Conservation (phyloP, 208 protist species). For the Zelonia costaricensis region DNA sequence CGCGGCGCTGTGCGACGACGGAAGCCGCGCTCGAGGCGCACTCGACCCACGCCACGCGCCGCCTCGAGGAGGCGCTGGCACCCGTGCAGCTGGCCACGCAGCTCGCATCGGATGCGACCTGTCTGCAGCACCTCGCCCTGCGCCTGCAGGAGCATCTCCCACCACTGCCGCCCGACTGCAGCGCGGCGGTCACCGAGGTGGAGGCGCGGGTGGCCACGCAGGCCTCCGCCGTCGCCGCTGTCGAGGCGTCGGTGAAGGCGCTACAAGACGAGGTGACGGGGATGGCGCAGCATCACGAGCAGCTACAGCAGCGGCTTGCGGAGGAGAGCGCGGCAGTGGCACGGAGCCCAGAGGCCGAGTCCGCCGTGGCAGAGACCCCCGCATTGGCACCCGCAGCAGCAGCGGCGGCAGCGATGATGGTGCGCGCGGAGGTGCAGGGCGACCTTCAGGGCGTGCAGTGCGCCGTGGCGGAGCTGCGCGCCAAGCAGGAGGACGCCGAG, state of each 20-base stretch:
- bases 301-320: background rate
- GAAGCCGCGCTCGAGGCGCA: conserved; percentile 1
- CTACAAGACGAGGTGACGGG: background rate
- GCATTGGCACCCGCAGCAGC: no score
- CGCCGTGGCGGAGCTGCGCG: conserved; percentile 2
- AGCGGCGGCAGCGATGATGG: background rate
- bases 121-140: conserved; percentile 10
- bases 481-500: background rate
- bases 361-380: no score
- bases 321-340: background rate
- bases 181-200: conserved; percentile 4
- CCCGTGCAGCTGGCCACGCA: conserved; percentile 3
- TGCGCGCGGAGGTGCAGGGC: background rate
- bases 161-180: background rate
- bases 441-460: background rate
- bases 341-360: background rate
- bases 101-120: background rate
- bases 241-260: conserved; percentile 1
- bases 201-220: conserved; percentile 3
- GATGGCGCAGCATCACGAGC: no score
- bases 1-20: background rate
- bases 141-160: conserved; percentile 13
- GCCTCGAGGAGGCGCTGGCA: background rate
- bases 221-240: background rate
- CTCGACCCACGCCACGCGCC: background rate